A percentile compares a stretch with the other conserved stretches of the same genome.
phyloP scores from a whole-genome alignment of 2,329 filamentous ascomycete species.

The Fusarium anguioides region DNA sequence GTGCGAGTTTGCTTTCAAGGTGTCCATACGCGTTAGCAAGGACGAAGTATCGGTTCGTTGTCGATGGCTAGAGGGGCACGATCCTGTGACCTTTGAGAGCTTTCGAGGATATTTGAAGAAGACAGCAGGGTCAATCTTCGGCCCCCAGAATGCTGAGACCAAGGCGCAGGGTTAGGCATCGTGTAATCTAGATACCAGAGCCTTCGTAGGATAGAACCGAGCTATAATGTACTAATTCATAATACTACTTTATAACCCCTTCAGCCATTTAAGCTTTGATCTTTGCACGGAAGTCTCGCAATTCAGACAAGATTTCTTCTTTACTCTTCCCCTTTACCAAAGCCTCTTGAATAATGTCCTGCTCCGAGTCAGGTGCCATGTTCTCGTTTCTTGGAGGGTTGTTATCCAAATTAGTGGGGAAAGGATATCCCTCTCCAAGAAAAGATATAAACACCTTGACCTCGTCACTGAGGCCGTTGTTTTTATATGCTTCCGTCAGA shows the following conservation, averaged over 20 bases:
- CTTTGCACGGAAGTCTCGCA: constrained; percentile 45
- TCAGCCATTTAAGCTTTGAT: constrained; percentile 23
- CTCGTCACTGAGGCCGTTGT: constrained; percentile 53
- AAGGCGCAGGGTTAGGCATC: neutral
- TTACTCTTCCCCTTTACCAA: constrained; percentile 56
- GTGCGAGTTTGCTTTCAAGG: constrained; percentile 67
- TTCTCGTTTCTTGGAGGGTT: constrained; percentile 65
- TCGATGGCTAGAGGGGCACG: constrained; percentile 76
- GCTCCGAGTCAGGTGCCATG: constrained; percentile 71
- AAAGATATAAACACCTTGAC: constrained; percentile 61
- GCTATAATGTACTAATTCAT: neutral
- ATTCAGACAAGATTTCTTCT: constrained; percentile 53
- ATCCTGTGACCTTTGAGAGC: constrained; percentile 83
- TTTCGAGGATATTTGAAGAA: constrained; percentile 82
- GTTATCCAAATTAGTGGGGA: constrained; percentile 70
- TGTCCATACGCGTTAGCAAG: constrained; percentile 59
- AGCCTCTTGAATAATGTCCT: constrained; percentile 60
- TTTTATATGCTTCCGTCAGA: constrained; percentile 48
- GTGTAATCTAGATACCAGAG: neutral
- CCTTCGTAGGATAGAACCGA: neutral
- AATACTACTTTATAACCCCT: neutral
- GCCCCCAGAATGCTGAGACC: neutral
- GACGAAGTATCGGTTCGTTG: constrained; percentile 61
- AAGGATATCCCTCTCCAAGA: constrained; percentile 69
- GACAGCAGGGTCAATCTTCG: constrained; percentile 39